phyloP scores from a whole-genome alignment of 192 early-diverging fungal genomes.

The Dispira parvispora region DNA sequence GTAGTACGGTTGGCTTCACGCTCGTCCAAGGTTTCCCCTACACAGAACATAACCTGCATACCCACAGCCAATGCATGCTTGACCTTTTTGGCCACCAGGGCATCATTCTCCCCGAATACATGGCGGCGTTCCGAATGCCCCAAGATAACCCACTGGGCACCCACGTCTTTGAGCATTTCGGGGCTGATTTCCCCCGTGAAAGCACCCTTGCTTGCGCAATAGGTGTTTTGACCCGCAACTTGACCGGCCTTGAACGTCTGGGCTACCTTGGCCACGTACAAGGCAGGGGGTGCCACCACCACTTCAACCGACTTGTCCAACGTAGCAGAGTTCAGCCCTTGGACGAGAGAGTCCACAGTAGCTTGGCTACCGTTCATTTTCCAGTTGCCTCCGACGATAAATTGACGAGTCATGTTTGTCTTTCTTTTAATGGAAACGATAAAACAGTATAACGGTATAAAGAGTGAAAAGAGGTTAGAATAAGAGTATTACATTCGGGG shows the following conservation, averaged over 20 bases:
- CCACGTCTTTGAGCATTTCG: slow-evolving; percentile 91
- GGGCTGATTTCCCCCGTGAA: slow-evolving; percentile 94
- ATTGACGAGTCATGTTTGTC: slow-evolving; percentile 52
- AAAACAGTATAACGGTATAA: no score
- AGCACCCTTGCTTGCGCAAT: slow-evolving; percentile 69
- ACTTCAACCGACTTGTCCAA: slow-evolving; percentile 68
- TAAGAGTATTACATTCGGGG: no score
- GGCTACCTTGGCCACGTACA: slow-evolving; percentile 74
- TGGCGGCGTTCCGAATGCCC: slow-evolving; percentile 98
- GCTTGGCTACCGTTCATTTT: slow-evolving; percentile 91
- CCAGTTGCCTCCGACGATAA: slow-evolving; percentile 82
- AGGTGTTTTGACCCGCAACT: slow-evolving; percentile 95
- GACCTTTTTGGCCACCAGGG: slow-evolving; percentile 80
- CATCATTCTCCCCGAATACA: slow-evolving; percentile 75
- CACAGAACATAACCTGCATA: slow-evolving; percentile 85
- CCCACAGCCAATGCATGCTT: slow-evolving; percentile 74
- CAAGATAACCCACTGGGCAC: slow-evolving; percentile 88
- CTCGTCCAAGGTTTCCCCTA: slow-evolving; percentile 91
- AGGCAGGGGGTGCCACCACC: slow-evolving; percentile 85
- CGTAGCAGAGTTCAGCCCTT: slow-evolving; percentile 54
- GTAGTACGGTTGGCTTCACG: slow-evolving; percentile 78
- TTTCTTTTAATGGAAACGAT: no score
- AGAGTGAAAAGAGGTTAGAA: no score
- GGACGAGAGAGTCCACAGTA: slow-evolving; percentile 57
- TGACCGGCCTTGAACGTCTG: slow-evolving; percentile 61